phyloP scores from a whole-genome alignment of 2,329 filamentous ascomycete genomes.

The Capronia epimyces region DNA sequence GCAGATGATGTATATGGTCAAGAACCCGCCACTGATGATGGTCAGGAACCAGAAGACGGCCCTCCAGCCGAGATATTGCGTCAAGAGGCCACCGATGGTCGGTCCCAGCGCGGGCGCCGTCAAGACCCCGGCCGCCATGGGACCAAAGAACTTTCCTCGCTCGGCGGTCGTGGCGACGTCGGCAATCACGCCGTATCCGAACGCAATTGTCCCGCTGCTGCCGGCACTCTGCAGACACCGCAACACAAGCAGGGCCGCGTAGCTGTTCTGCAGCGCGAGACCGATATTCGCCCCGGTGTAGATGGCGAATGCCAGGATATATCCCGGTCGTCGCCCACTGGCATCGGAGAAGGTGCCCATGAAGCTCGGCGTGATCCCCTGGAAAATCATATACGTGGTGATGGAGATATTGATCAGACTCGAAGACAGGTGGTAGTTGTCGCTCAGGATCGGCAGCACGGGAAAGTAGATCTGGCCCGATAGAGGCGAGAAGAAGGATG shows the following conservation, averaged over 20 bases:
- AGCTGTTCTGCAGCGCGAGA: slow-evolving; percentile 38
- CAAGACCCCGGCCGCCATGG: slow-evolving; percentile 30
- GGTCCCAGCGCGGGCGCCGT: slow-evolving; percentile 48
- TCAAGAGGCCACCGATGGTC: slow-evolving; percentile 47
- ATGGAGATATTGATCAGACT: too few species aligned
- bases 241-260: slow-evolving; percentile 36
- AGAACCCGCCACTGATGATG: slow-evolving; percentile 39
- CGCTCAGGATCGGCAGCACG: too few species aligned
- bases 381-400: too few species aligned
- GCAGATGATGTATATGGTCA: slow-evolving; percentile 29
- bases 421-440: too few species aligned
- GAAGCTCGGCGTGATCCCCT: too few species aligned
- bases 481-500: slow-evolving; percentile 49
- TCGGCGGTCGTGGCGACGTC: slow-evolving; percentile 41
- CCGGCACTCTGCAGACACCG: slow-evolving; percentile 43
- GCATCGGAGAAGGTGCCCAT: too few species aligned
- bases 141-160: slow-evolving; percentile 40
- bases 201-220: slow-evolving; percentile 38
- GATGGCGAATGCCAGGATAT: too few species aligned
- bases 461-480: slow-evolving; percentile 43
- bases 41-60: slow-evolving; percentile 52
- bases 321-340: too few species aligned
- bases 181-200: slow-evolving; percentile 39
- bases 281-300: slow-evolving; percentile 42
- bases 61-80: slow-evolving; percentile 47